A percentile compares a stretch with the other conserved stretches of the same genome.
Conservation (phyloP, 2,329 filamentous ascomycete species). For the Ophiostoma sp. region DNA sequence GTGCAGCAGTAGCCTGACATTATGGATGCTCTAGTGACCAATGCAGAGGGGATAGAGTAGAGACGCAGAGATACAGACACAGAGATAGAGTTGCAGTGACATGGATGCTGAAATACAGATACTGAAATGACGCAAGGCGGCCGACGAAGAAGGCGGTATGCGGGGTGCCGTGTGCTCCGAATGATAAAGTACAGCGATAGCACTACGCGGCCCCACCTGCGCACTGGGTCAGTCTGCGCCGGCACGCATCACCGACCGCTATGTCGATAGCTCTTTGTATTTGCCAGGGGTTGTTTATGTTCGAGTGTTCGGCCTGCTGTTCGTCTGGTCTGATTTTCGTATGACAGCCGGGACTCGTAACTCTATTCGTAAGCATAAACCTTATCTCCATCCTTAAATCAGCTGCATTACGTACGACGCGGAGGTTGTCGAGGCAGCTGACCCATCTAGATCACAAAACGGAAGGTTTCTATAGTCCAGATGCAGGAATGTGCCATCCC, state of each 20-base stretch:
- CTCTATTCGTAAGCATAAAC: neutral
- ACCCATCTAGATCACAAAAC: no score
- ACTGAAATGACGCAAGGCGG: neutral
- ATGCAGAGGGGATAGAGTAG: neutral
- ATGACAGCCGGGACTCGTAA: no score
- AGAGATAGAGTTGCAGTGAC: no score
- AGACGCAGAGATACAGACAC: no score
- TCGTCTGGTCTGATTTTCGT: no score
- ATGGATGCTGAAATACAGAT: neutral
- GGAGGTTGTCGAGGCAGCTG: neutral
- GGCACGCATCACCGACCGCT: neutral
- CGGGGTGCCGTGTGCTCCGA: neutral
- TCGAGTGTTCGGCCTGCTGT: no score
- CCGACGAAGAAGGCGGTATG: neutral
- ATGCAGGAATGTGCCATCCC: no score
- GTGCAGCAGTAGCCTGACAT: slow-evolving; percentile 52
- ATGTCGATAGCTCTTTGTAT: neutral
- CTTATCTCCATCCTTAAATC: neutral
- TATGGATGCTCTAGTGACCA: neutral
- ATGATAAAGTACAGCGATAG: neutral
- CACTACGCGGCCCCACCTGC: neutral
- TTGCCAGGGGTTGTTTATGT: no score
- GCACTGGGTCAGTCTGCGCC: neutral
- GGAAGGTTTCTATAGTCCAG: no score
- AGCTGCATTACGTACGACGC: neutral